Evolutionary conservation across 192 early-diverging fungal species (phyloP).

Genomic region (Podila verticillata): DNA sequence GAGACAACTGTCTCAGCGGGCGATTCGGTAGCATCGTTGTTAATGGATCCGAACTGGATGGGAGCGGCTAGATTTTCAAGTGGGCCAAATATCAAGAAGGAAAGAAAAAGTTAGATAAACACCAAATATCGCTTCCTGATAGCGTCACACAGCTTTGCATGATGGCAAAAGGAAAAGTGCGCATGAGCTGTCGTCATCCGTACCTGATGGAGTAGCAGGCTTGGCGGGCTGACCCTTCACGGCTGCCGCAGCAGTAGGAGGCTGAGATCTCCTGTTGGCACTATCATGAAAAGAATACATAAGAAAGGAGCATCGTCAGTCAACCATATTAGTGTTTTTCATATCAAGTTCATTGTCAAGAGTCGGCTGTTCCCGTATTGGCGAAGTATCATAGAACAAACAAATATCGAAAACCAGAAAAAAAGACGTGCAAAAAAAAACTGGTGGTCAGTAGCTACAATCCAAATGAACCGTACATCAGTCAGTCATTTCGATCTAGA

Average conservation of each 20-base stretch:
- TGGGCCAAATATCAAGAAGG: background rate
- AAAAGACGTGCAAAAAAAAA: too few relatives aligned
- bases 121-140: too few relatives aligned
- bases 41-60: conserved; percentile 56
- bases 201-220: conserved; percentile 14
- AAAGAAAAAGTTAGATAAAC: background rate
- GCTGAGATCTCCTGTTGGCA: conserved; percentile 49
- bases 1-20: conserved; percentile 17
- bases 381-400: too few relatives aligned
- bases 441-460: too few relatives aligned
- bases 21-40: conserved; percentile 43
- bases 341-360: background rate
- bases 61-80: conserved; percentile 16
- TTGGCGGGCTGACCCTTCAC: conserved; percentile 33
- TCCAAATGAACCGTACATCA: too few relatives aligned
- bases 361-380: too few relatives aligned
- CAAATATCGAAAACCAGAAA: too few relatives aligned
- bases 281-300: conserved; percentile 10
- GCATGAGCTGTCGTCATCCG: background rate
- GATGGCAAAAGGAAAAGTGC: background rate
- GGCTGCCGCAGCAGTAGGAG: conserved; percentile 42
- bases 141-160: too few relatives aligned
- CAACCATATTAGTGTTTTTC: background rate
- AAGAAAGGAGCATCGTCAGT: background rate
- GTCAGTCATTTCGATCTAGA: too few relatives aligned